Percentiles rank a stretch among this genome's conserved stretches.
phyloP scores from a whole-genome alignment of 441 rosid species.

The Geranium incanum region DNA sequence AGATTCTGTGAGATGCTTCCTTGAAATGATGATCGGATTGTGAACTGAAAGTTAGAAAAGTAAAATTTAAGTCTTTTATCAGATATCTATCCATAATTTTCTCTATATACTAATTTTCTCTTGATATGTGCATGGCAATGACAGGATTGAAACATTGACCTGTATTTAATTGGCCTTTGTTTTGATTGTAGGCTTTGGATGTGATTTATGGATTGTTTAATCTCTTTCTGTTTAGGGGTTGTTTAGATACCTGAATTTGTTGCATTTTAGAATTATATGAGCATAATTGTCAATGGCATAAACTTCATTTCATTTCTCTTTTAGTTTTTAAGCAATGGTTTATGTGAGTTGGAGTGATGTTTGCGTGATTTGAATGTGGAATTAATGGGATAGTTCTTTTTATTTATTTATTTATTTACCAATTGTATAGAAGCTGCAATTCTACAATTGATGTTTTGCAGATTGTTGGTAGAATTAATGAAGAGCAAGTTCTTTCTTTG shows the following conservation, averaged over 20 bases:
- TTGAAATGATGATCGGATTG: no score
- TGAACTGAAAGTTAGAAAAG: not conserved
- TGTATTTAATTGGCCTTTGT: no score
- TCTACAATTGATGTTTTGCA: not conserved
- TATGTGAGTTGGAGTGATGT: not conserved
- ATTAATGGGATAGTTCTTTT: not conserved
- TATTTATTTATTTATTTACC: not conserved
- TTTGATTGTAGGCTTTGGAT: no score
- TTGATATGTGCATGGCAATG: no score
- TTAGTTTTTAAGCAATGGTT: not conserved
- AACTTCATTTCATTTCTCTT: not conserved
- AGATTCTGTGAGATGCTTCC: not conserved
- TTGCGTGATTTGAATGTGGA: not conserved
- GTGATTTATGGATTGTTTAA: no score
- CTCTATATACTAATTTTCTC: no score
- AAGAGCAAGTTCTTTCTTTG: not conserved
- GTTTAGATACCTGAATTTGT: no score
- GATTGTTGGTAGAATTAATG: not conserved
- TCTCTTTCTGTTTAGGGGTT: no score
- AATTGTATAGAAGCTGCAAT: not conserved
- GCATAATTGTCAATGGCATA: not conserved
- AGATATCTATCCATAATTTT: not conserved
- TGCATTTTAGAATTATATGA: not conserved
- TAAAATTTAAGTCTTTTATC: not conserved
- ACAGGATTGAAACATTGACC: no score